phyloP scores from a whole-genome alignment of 495 filamentous ascomycete genomes.

The Penicillium taxi region DNA sequence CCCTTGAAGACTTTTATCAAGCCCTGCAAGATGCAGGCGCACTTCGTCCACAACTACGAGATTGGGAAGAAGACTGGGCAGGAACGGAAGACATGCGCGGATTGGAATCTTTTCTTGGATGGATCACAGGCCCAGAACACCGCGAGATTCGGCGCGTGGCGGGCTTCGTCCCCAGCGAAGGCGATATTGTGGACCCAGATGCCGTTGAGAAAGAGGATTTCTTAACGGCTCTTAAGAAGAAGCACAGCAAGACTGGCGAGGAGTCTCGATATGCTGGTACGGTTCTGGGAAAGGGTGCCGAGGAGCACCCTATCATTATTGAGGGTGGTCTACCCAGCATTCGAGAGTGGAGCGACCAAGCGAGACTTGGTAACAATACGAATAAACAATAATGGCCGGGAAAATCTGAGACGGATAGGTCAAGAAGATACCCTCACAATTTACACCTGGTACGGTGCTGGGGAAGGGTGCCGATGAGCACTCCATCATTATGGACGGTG shows the following conservation, averaged over 20 bases:
- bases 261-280: conserved; percentile 76
- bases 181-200: conserved; percentile 39
- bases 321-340: conserved; percentile 68
- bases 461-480: conserved; percentile 61
- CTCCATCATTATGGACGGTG: conserved; percentile 63
- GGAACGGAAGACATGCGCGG: conserved; percentile 66
- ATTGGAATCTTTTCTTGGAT: conserved; percentile 62
- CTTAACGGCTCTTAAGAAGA: conserved; percentile 69
- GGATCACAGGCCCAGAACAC: conserved; percentile 61
- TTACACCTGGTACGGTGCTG: conserved; percentile 70
- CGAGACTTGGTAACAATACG: no score
- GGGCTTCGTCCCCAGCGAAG: conserved; percentile 42
- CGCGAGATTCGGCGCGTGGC: conserved; percentile 65
- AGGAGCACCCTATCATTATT: conserved; percentile 58
- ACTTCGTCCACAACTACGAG: conserved; percentile 52
- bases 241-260: conserved; percentile 74
- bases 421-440: no score
- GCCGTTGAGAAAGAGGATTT: conserved; percentile 60
- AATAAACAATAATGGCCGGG: no score
- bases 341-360: conserved; percentile 53
- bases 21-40: conserved; percentile 70
- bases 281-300: conserved; percentile 59
- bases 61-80: conserved; percentile 50
- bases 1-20: conserved; percentile 70
- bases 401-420: no score